Evolutionary conservation across 2,329 filamentous ascomycete genomes (phyloP), one percentile per base, ranked within the genome.

Genomic region (Chalaropsis ovoidea): DNA sequence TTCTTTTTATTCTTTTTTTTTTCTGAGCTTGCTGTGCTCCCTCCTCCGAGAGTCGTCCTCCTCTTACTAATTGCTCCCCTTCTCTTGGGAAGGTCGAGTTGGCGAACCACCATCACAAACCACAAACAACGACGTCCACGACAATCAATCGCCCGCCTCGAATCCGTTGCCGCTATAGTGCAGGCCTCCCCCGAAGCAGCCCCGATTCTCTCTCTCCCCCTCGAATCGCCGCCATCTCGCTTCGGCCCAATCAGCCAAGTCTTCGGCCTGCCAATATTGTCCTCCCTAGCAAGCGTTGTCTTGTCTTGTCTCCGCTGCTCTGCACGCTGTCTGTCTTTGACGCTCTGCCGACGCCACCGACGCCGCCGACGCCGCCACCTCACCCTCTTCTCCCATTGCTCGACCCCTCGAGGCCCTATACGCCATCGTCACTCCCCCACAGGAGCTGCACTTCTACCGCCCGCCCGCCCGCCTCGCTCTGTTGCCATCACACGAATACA

Each of bases 1-100:
- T 61, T 22, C 31, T 61, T 52, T 35, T 54, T 35, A 49, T 61
- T 61, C 24, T 54, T 65, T 47, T 65, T 35, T 52, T 24, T 31
- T 42, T 19, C 45, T 19, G n/a, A 10, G 22, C 31, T 49, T 8
- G 15, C 41, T 45, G n/a, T 39, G 41, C 58, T 8, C 17, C 35
- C 39, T 27, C 22, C 31, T 43, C 8, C 39, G n/a, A n/a, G n/a
- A n/a, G 5, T n/a, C 39, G n/a, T 27, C 60, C 42, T 45, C 31
- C 41, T 24, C 13, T 22, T 45, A 8, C 60, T 35, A 62, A 15
- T 31, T 60, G 19, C 27, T 24, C 19, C 52, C 39, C 27, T 39
- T 43, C 31, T 15, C 22, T 13, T n/a, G 42, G 17, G 42, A 43
- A 43, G 42, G 42, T 2, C 7, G 42, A 1, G 31, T 31, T 31